These are phyloP conservation scores for Physaria fendleri DNA, from an alignment of 345 rosid species.

Conservation along the genomic window DNA sequence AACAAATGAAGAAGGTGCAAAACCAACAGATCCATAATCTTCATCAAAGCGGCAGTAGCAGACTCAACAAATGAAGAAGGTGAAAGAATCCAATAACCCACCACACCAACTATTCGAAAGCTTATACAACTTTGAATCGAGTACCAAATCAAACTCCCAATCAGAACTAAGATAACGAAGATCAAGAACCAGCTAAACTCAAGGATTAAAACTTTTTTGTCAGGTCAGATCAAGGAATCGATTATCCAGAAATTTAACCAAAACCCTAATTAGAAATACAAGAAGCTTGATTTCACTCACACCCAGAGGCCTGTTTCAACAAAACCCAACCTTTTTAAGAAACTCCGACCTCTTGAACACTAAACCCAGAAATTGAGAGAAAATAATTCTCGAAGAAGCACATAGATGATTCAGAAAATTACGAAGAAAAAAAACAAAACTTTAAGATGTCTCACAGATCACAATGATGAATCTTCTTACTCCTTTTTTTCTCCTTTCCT, in stretches of 20 bases:
- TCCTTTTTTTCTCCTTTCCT: background rate
- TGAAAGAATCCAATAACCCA: constrained; percentile 18
- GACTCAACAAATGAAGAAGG: background rate
- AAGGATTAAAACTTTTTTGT: constrained; percentile 1
- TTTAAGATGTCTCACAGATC: constrained; percentile 12
- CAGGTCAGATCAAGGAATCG: constrained; percentile 15
- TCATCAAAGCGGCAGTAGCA: background rate
- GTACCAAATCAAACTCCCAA: constrained; percentile 17
- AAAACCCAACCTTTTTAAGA: no score
- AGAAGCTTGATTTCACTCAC: background rate
- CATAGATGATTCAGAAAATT: constrained; percentile 1
- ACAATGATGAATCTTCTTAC: constrained; percentile 15
- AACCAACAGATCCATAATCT: constrained; percentile 12
- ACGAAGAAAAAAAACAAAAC: background rate
- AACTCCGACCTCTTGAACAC: no score
- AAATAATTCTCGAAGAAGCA: constrained; percentile 2
- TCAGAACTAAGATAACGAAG: background rate
- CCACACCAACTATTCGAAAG: constrained; percentile 8
- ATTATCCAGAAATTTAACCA: constrained; percentile 5
- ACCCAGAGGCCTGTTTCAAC: constrained; percentile 13
- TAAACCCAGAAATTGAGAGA: background rate
- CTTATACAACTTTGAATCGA: constrained; percentile 9
- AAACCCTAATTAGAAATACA: background rate
- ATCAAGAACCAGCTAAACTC: constrained; percentile 10
- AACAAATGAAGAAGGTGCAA: constrained; percentile 6